Base-by-base conservation (phyloP, 208 protist species). In the Wallacemonas sp. region DNA sequence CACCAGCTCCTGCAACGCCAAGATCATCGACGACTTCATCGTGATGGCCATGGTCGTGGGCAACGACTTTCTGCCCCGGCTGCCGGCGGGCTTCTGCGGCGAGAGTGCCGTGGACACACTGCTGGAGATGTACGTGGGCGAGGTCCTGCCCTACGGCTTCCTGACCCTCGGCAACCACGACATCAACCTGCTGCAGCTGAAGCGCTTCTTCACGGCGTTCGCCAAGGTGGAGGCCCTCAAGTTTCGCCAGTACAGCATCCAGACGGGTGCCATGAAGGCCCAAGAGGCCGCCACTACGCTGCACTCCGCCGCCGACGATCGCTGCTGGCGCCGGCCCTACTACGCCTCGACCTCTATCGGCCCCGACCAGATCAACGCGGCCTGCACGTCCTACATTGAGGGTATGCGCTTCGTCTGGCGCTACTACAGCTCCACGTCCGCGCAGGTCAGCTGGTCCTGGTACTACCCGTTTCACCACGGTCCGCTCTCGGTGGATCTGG, bases 1-100 rank as follows among this genome's bases (percentile, higher is more conserved):
- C 70, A 77, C 73, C n/a, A 67, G 79, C 22, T 57, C 65, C 20
- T 76, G 77, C 66, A 95, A 93, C 59, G 79, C 80, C 38, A 92
- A 93, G 63, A 76, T 95, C 22, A 81, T 95, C 25, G 87, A 95
- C 42, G 90, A 95, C 67, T 80, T 95, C 64, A 89, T 95, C 63
- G 80, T 89, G 36, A 45, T 95, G 39, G 77, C 76, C 10, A 82
- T 89, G 57, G 49, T 93, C 29, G 67, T 95, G 63, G 90, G 90
- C 26, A 95, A 95, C 68, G 90, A 95, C 65, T 95, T 95, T 49
- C 55, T 95, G 57, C 90, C 86, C 2, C 74, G 84, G 10, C 39
- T 87, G 12, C 90, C 90, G n/a, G 81, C 74, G 32, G 80, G 74
- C 18, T 93, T 87, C 65, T 95, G 87, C 65, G 82, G 83, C 0